Percentiles rank a stretch among this genome's conserved stretches.
Evolutionary conservation across 805 yeast species (phyloP).

Genomic region (Saturnispora bothae): DNA sequence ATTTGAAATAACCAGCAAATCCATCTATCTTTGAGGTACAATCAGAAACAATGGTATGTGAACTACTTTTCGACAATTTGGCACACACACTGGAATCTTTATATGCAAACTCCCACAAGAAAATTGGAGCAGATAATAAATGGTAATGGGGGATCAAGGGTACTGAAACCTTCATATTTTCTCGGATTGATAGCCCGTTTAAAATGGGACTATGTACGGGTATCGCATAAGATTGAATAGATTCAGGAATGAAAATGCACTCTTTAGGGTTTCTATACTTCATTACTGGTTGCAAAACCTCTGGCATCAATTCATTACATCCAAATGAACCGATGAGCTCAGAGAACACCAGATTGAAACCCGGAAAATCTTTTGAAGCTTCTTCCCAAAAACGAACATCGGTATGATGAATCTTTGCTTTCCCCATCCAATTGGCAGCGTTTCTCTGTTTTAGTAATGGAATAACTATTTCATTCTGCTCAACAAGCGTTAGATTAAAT

Average conservation of each 20-base stretch:
- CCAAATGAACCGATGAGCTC: slow-evolving; percentile 89
- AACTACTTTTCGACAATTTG: too few relatives aligned
- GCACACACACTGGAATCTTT: too few relatives aligned
- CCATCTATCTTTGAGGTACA: slow-evolving; percentile 46
- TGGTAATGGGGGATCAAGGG: slow-evolving; percentile 20
- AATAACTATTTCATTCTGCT: slow-evolving; percentile 58
- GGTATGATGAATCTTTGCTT: slow-evolving; percentile 39
- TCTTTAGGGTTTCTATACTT: slow-evolving; percentile 23
- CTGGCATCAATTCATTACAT: slow-evolving; percentile 85
- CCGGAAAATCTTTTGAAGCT: slow-evolving; percentile 18
- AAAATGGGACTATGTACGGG: slow-evolving; percentile 57
- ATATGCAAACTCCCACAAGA: neutral
- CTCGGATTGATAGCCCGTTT: slow-evolving; percentile 26
- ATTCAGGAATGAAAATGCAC: slow-evolving; percentile 55
- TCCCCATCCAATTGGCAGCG: slow-evolving; percentile 38
- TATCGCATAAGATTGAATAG: slow-evolving; percentile 48
- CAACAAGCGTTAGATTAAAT: slow-evolving; percentile 47
- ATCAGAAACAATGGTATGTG: too few relatives aligned
- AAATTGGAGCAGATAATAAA: neutral
- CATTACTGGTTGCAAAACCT: slow-evolving; percentile 45
- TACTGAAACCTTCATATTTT: slow-evolving; percentile 16
- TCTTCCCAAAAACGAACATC: slow-evolving; percentile 49
- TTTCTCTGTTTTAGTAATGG: slow-evolving; percentile 41
- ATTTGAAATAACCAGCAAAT: slow-evolving; percentile 63
- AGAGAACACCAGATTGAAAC: slow-evolving; percentile 54